Percentiles rank a stretch among this genome's conserved stretches.
Conservation (phyloP, 1,139 yeast genomes). For the Pichia sp. region DNA sequence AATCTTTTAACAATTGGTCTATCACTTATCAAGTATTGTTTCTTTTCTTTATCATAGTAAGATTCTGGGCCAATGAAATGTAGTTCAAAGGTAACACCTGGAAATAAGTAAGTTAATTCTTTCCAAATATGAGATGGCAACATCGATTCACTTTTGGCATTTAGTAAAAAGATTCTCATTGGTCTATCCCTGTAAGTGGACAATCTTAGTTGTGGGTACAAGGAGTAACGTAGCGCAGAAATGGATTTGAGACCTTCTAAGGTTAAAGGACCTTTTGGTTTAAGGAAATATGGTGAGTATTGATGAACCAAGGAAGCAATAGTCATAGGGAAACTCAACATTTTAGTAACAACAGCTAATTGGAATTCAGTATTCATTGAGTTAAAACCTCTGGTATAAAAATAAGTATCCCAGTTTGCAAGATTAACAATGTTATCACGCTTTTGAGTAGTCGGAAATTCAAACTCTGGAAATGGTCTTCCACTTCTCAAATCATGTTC, state of each 20-base stretch:
- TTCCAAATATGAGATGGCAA: slow-evolving; percentile 95
- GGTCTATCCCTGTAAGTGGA: slow-evolving; percentile 75
- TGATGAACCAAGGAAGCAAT: slow-evolving; percentile 78
- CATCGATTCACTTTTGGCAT: slow-evolving; percentile 90
- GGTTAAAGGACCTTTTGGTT: slow-evolving; percentile 82
- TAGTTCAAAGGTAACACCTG: slow-evolving; percentile 71
- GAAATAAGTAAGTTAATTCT: slow-evolving; percentile 81
- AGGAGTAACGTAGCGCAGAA: slow-evolving; percentile 83
- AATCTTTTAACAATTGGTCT: slow-evolving; percentile 65
- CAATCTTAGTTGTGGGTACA: slow-evolving; percentile 64
- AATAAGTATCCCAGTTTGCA: slow-evolving; percentile 84
- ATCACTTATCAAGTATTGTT: slow-evolving; percentile 41
- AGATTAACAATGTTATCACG: slow-evolving; percentile 72
- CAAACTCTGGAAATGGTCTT: slow-evolving; percentile 89
- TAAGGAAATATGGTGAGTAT: slow-evolving; percentile 72
- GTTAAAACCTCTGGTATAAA: slow-evolving; percentile 86
- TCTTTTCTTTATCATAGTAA: slow-evolving; percentile 58
- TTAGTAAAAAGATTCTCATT: slow-evolving; percentile 78
- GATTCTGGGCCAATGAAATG: slow-evolving; percentile 95
- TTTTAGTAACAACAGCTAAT: slow-evolving; percentile 90
- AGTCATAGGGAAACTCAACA: slow-evolving; percentile 87
- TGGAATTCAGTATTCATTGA: slow-evolving; percentile 98
- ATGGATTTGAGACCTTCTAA: slow-evolving; percentile 88
- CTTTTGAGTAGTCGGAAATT: slow-evolving; percentile 78
- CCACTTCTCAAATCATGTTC: slow-evolving; percentile 95